Evolutionary conservation across 768 basidiomycete species (phyloP), one percentile per base, ranked within the genome.

Genomic region (Tricholoma saponaceum): DNA sequence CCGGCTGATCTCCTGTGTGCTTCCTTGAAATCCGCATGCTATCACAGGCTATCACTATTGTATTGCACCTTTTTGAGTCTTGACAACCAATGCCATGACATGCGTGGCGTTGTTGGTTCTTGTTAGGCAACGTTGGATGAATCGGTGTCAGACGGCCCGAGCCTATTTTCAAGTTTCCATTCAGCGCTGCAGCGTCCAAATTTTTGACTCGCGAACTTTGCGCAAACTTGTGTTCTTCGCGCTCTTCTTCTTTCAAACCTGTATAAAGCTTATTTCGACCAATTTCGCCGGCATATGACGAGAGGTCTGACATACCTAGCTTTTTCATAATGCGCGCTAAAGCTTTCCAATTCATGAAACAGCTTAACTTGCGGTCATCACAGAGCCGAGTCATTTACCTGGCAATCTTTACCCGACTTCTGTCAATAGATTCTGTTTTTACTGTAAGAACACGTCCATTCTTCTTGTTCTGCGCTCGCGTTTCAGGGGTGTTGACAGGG

Each of bases 401-500:
- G 26, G 8, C 4, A 49, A 30, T 18, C 16, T 16, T 30, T 30
- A 28, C 26, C n/a, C 16, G 26, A 30, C 10, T 50, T 50, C n/a
- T 30, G 28, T 50, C 47, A 30, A n/a, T 16, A 51, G n/a, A 18
- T 37, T 13, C 18, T 50, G 12, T 10, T 51, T 50, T 22, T 32
- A 8, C 33, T 51, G 46, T 56, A 41, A 49, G 55, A 49, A 50
- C 28, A 35, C 22, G 22, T 56, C 47, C n/a, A 32, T 28, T 49
- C 35, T 51, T 56, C 26, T 51, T 16, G 26, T 5, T n/a, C 10
- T n/a, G 25, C 12, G 16, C 33, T 32, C 47, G 33, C 23, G 32
- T 26, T 50, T 56, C 20, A 51, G 55, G 47, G 55, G 32, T 50
- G 46, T 5, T 1, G 14, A 1, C 47, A 56, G 32, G 55, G 55